A percentile compares a stretch with the other conserved stretches of the same genome.
Conservation (phyloP, 768 basidiomycete genomes). For the Trametes villosa region DNA sequence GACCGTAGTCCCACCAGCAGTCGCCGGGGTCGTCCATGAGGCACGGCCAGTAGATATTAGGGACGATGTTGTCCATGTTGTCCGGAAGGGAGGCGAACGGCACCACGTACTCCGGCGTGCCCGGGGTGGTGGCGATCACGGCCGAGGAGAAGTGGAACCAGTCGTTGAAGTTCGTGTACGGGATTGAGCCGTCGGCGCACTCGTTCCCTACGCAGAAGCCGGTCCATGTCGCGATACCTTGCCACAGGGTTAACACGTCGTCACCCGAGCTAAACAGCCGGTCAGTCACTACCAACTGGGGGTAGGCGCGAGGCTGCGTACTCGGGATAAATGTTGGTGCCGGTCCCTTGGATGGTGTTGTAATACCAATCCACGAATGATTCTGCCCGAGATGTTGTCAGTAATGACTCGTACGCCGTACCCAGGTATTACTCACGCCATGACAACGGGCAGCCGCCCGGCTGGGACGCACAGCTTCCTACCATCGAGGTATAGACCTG, state of each 20-base stretch:
- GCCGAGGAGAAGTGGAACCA: slow-evolving; percentile 14
- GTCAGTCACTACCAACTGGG: background rate
- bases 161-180: slow-evolving; percentile 12
- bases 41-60: slow-evolving; percentile 7
- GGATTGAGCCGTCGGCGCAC: slow-evolving; percentile 4
- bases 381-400: background rate
- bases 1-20: slow-evolving; percentile 13
- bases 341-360: background rate
- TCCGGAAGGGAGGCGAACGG: background rate
- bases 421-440: background rate
- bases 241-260: slow-evolving; percentile 1
- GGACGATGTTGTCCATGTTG: slow-evolving; percentile 3
- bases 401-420: too few relatives aligned
- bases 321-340: slow-evolving; percentile 3
- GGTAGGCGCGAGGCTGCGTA: background rate
- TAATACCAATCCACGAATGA: slow-evolving; percentile 12
- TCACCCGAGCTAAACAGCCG: slow-evolving; percentile 3
- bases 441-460: slow-evolving; percentile 5
- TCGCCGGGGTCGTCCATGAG: slow-evolving; percentile 1
- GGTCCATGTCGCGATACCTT: slow-evolving; percentile 6
- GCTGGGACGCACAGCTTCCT: slow-evolving; percentile 3
- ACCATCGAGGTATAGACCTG: slow-evolving; percentile 4
- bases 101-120: slow-evolving; percentile 2
- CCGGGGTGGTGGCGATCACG: slow-evolving; percentile 1
- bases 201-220: slow-evolving; percentile 1